phyloP scores from a whole-genome alignment of 73 alveolate genomes.

The Paramecium bursaria region DNA sequence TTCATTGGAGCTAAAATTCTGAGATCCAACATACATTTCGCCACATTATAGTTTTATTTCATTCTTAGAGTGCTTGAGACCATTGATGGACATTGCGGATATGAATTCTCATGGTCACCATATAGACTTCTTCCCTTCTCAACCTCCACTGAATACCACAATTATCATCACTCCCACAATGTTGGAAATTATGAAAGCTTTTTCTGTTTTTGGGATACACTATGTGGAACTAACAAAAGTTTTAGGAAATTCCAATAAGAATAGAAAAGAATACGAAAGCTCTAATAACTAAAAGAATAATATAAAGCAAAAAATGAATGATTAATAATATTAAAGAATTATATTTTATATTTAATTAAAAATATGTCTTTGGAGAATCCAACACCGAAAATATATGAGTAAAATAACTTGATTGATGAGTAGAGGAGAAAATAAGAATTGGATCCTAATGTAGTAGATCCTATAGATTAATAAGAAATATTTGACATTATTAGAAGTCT shows the following conservation, averaged over 20 bases:
- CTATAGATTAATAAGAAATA: no score
- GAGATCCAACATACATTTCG: constrained; percentile 65
- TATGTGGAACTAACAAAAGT: constrained; percentile 58
- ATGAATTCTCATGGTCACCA: constrained; percentile 87
- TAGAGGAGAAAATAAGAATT: no score
- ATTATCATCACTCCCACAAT: constrained; percentile 83
- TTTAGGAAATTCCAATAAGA: background rate
- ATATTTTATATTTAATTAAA: no score
- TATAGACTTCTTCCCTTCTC: constrained; percentile 81
- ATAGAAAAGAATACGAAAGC: no score
- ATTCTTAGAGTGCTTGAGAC: constrained; percentile 70
- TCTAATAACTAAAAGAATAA: background rate
- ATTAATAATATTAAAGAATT: no score
- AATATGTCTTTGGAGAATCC: no score
- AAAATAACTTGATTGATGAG: no score
- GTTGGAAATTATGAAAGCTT: constrained; percentile 77
- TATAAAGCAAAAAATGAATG: background rate
- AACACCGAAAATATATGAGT: no score
- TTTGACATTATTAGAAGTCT: no score
- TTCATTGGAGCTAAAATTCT: constrained; percentile 69
- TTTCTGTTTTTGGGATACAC: constrained; percentile 77
- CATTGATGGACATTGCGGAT: constrained; percentile 75
- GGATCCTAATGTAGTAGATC: no score
- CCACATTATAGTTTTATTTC: constrained; percentile 64
- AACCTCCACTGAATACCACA: constrained; percentile 76